Evolutionary conservation across 495 filamentous ascomycete species (phyloP).

Genomic region (Letharia columbiana): DNA sequence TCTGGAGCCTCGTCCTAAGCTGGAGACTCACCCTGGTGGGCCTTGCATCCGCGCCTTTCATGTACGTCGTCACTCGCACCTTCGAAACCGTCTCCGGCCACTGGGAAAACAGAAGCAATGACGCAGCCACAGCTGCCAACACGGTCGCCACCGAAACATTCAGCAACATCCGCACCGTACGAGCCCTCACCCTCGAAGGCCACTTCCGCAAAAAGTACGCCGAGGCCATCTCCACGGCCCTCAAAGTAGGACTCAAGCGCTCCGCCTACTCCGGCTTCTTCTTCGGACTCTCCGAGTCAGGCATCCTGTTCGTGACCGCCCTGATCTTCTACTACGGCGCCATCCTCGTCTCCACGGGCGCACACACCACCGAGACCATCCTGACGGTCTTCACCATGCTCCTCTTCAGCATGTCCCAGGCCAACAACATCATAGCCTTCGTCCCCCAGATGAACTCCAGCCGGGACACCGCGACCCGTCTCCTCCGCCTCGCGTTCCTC

Average conservation of each 20-base stretch:
- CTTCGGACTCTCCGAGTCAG: conserved; percentile 67
- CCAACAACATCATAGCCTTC: conserved; percentile 56
- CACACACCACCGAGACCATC: conserved; percentile 47
- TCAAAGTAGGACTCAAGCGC: conserved; percentile 48
- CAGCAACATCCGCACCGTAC: conserved; percentile 70
- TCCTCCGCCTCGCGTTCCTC: conserved; percentile 64
- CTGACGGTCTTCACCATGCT: conserved; percentile 74
- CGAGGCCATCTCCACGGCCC: conserved; percentile 40
- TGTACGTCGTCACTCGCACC: conserved; percentile 54
- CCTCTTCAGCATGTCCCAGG: conserved; percentile 69
- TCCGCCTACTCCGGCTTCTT: conserved; percentile 58
- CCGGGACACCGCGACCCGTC: conserved; percentile 58
- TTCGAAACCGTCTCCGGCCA: conserved; percentile 53
- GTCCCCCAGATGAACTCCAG: conserved; percentile 74
- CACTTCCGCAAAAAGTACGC: conserved; percentile 64
- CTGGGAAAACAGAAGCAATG: conserved; percentile 63
- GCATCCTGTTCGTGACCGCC: conserved; percentile 63
- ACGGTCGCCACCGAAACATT: conserved; percentile 71
- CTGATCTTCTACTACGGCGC: conserved; percentile 80
- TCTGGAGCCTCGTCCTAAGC: conserved; percentile 64
- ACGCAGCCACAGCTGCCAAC: conserved; percentile 45
- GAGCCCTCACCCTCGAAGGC: conserved; percentile 64
- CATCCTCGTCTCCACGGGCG: conserved; percentile 43
- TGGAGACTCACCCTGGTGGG: conserved; percentile 82
- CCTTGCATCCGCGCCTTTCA: conserved; percentile 56